Base-by-base conservation (phyloP, 2,329 filamentous ascomycete genomes). In the Microascus cirrosus region DNA sequence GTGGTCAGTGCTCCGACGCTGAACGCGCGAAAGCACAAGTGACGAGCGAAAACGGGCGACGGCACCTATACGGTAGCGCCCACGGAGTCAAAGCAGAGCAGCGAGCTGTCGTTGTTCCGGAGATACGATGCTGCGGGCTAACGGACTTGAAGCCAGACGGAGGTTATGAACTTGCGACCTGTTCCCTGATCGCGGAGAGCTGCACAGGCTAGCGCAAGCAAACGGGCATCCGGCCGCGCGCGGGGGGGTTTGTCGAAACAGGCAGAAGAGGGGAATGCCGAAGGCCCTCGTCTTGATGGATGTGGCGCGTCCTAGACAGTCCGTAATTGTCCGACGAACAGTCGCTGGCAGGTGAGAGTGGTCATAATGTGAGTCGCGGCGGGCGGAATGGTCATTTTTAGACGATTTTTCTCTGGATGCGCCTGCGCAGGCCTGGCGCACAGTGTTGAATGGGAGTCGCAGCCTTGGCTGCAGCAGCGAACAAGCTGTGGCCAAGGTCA, bases 131-230 rank as follows among this genome's bases (percentile, higher is more conserved):
- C 15, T 32, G 34, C 32, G 24, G 24, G 20, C n/a, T n/a, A n/a
- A 20, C 36, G 32, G 42, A n/a, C 55, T 35, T n/a, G n/a, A 24
- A 20, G 32, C 18, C 24, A n/a, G 25, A 34, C 13, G 39, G 42
- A 45, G 42, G 55, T 42, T 51, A 56, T 18, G n/a, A 51, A 50
- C 42, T 51, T 56, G 55, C 55, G 50, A 51, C 55, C 55, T 56
- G 55, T 56, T 51, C 22, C 24, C 34, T 32, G 39, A 56, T 45
- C 55, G 55, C 39, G n/a, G 39, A 45, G 39, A 45, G 39, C 39
- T 45, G 39, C 55, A 56, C 42, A 25, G 39, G 50, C 25, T 24
- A 32, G 42, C 36, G 18, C 35, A 25, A 28, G 13, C 20, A 34
- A 39, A 39, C 22, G 36, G 53, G 34, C 36, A 39, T 42, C n/a